Evolutionary conservation across 2,329 filamentous ascomycete species (phyloP).

Genomic region (Fusarium miscanthi): DNA sequence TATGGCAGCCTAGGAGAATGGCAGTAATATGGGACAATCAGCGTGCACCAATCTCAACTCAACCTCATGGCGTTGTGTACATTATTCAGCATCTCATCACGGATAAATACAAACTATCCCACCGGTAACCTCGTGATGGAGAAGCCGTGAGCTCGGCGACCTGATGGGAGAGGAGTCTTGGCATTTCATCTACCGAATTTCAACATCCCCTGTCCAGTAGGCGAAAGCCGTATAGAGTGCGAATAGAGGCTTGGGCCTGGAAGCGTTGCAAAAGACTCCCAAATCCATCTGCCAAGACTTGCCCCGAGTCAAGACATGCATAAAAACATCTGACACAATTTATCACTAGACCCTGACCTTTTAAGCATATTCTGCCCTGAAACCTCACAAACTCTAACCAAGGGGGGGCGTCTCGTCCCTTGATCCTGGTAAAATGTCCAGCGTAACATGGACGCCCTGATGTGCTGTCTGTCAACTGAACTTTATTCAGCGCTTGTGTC

Average conservation of each 20-base stretch:
- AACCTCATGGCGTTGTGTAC: background rate
- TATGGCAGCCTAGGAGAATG: background rate
- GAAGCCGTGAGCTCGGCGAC: constrained; percentile 5
- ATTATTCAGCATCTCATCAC: constrained; percentile 29
- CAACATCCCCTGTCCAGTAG: background rate
- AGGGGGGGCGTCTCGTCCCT: background rate
- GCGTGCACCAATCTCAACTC: background rate
- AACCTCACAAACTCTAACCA: background rate
- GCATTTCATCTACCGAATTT: background rate
- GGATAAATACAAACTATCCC: constrained; percentile 19
- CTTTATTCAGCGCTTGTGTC: background rate
- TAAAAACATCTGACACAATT: background rate
- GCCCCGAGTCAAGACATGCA: background rate
- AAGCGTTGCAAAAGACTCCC: background rate
- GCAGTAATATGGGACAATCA: background rate
- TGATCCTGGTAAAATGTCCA: constrained; percentile 5
- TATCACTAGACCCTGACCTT: background rate
- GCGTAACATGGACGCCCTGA: background rate
- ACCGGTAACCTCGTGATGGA: constrained; percentile 22
- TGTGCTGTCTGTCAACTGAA: background rate
- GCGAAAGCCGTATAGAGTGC: constrained; percentile 6
- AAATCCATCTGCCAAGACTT: background rate
- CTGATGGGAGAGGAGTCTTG: background rate
- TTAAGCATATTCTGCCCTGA: constrained; percentile 7
- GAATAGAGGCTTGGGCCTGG: background rate